Evolutionary conservation across 495 filamentous ascomycete species (phyloP), one percentile per base, ranked within the genome.

Genomic region (Penicillium atrosanguineum): DNA sequence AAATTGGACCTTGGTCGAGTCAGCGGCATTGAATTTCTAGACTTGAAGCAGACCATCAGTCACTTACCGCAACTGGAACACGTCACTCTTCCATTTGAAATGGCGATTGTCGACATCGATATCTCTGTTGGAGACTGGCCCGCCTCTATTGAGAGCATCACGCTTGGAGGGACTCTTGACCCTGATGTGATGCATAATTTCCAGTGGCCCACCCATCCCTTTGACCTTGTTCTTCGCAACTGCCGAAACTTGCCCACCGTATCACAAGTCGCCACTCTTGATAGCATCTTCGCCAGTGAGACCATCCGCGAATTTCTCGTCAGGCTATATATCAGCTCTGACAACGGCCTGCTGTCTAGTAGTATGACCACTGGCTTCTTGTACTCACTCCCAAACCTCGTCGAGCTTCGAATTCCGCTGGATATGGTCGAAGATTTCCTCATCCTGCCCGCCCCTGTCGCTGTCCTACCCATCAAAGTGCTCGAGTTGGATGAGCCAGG

Each of bases 161-260:
- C 16, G 38, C 7, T 40, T 11, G n/a, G 16, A 40, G 38, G 38
- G 9, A 40, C 19, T 3, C 38, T 40, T 40, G 38, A 40, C 38
- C 16, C 38, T 5, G 3, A 40, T 4, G 38, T 20, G 38, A 40
- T 40, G 38, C 19, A 5, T 1, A 40, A 14, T 7, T 40, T 40
- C 38, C 38, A 40, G n/a, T 40, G 38, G 38, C 38, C 38, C 19
- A 18, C 38, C 3, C 38, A 40, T 19, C 38, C 38, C 1, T 40
- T 40, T n/a, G 18, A 20, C 1, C 14, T 60, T 31, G 65, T 61
- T 45, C 63, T 64, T 38, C 65, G 52, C 19, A 16, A 49, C 15
- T 11, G n/a, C 37, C 39, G 18, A 7, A 34, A 23, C 6, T 15
- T 46, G 31, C 26, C 38, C 18, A 26, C 42, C 6, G 36, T 4